A percentile compares a stretch with the other conserved stretches of the same genome.
Evolutionary conservation across 164 flowering plant genomes (phyloP).

Genomic region (Stephania japonica): DNA sequence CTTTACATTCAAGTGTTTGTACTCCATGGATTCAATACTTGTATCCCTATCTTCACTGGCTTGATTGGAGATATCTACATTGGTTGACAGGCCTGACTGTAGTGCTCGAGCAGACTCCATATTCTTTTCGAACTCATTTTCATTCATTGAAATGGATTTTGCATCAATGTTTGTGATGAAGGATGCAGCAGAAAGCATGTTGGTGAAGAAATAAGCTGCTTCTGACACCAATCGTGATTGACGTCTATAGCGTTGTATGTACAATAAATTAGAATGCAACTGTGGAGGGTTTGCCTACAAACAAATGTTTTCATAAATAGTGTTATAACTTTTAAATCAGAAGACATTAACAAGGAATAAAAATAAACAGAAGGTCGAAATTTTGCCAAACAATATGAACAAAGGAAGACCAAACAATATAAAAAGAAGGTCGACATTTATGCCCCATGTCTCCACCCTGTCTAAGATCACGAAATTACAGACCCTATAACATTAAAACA

Average conservation of each 20-base stretch:
- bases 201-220: constrained; percentile 84
- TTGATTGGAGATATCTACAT: constrained; percentile 26
- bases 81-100: constrained; percentile 51
- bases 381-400: not conserved
- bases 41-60: constrained; percentile 25
- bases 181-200: constrained; percentile 88
- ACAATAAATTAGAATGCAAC: constrained; percentile 80
- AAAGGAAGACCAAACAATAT: not conserved
- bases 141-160: constrained; percentile 86
- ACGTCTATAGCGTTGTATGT: constrained; percentile 82
- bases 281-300: constrained; percentile 97
- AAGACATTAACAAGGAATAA: not conserved
- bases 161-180: constrained; percentile 82
- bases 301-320: constrained; percentile 3
- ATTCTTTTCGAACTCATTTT: constrained; percentile 65
- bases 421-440: too few species aligned
- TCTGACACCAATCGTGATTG: constrained; percentile 79
- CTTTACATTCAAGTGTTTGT: constrained; percentile 26
- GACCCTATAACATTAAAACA: not conserved
- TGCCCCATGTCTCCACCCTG: not conserved
- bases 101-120: constrained; percentile 81
- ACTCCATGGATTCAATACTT: constrained; percentile 24
- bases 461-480: not conserved
- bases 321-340: not conserved
- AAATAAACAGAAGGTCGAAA: not conserved